Evolutionary conservation across 2,329 filamentous ascomycete genomes (phyloP), one percentile per base, ranked within the genome.

Genomic region (Coniochaeta prunicola): DNA sequence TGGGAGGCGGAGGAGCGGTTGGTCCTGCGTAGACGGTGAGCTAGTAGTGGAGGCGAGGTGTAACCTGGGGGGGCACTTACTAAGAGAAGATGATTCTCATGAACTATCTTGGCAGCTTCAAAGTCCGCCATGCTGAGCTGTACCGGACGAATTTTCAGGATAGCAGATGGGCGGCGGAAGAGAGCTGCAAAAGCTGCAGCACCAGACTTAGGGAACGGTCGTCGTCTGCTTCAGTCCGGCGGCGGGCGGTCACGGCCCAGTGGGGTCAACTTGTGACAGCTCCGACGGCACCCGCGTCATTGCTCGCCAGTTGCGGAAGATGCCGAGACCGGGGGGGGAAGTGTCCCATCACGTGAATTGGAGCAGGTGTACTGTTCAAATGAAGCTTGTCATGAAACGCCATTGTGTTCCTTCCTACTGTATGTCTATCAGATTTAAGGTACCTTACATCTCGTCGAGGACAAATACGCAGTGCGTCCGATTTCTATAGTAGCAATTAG

Each of bases 1-100:
- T 19, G 94, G 94, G 24, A 97, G 85, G 34, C 92, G 91, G 65
- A 99, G 86, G 64, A 97, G 89, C 4, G 93, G 89, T 82, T 97
- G 93, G 70, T 99, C 94, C 92, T 93, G 30, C 56, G 60, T 33
- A 53, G 50, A 28, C 56, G 30, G 57, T 57, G 31, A 30, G 58
- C 57, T 59, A 58, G 59, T 33, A 10, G 50, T 12, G 28, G 28
- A 31, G 28, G 12, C 38, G 36, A 38, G 30, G 21, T 33, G 53
- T 48, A 45, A 38, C 17, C 6, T 28, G 60, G 13, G 17, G n/a
- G 30, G 36, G 7, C 12, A 26, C 78, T 66, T 78, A 89, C 88
- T 58, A 93, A 84, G 60, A 92, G 82, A 54, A 92, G 81, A 69
- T 93, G 90, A 63, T 85, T 85, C 66, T 87, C 86, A 65, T 90